These are phyloP conservation scores for Polytrichum formosum DNA, from an alignment of 225 moss, liverwort and hornwort genomes.

Conservation along the genomic window DNA sequence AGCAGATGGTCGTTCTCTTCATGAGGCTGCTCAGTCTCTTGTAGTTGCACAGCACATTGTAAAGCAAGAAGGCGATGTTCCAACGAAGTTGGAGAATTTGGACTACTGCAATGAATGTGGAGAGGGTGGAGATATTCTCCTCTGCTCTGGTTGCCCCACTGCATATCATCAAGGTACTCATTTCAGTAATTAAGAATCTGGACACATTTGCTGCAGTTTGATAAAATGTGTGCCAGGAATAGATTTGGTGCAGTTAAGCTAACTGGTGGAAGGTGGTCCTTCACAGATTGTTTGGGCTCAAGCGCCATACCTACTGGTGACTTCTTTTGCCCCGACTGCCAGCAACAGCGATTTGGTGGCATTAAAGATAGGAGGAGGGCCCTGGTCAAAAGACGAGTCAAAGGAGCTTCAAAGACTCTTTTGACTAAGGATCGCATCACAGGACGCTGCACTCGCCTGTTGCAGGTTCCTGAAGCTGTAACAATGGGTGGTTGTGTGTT, in stretches of 20 bases:
- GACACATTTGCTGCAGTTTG: neutral
- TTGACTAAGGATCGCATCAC: conserved; percentile 53
- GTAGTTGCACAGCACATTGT: conserved; percentile 56
- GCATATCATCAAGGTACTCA: conserved; percentile 79
- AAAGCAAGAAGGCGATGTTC: conserved; percentile 44
- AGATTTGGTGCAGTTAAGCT: neutral
- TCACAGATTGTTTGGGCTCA: conserved; percentile 84
- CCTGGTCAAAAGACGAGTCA: conserved; percentile 49
- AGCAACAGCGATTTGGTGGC: conserved; percentile 54
- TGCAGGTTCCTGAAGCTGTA: conserved; percentile 71
- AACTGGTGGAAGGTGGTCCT: conserved; percentile 8
- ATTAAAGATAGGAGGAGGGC: conserved; percentile 56
- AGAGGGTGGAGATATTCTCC: conserved; percentile 81
- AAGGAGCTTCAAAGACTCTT: conserved; percentile 52
- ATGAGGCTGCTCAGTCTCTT: conserved; percentile 76
- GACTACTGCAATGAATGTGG: conserved; percentile 94
- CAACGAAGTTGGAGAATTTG: conserved; percentile 68
- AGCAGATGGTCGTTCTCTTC: conserved; percentile 81
- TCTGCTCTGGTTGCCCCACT: conserved; percentile 82
- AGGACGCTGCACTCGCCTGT: conserved; percentile 76
- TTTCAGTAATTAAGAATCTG: too few species aligned
- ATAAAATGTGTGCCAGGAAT: too few species aligned
- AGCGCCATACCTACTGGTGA: conserved; percentile 50
- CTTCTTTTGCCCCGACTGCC: conserved; percentile 80
- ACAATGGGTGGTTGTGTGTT: conserved; percentile 82